These are phyloP conservation scores for Leucocoprinus sp. DNA, from an alignment of 768 basidiomycete species.

Conservation along the genomic window DNA sequence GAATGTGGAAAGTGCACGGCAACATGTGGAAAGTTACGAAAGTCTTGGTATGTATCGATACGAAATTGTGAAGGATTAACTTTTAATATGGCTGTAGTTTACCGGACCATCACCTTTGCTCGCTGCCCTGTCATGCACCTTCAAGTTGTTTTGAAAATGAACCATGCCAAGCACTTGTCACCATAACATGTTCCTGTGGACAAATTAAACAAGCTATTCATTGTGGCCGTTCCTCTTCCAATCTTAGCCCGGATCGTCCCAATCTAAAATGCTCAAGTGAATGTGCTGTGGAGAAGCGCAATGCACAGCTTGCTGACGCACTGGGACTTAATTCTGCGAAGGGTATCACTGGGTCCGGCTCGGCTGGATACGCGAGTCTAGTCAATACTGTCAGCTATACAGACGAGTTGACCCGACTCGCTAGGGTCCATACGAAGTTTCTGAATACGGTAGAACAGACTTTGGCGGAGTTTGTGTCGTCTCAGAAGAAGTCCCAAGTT, in stretches of 20 bases:
- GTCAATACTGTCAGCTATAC: constrained; percentile 40
- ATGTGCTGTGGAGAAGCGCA: constrained; percentile 79
- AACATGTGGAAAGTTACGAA: constrained; percentile 80
- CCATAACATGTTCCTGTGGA: constrained; percentile 75
- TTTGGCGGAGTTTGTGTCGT: constrained; percentile 70
- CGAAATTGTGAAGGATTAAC: not conserved
- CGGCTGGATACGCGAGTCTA: constrained; percentile 25
- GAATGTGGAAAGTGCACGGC: constrained; percentile 72
- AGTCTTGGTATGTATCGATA: constrained; percentile 53
- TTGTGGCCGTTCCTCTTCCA: constrained; percentile 55
- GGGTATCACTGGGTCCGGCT: not conserved
- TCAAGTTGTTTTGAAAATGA: constrained; percentile 72
- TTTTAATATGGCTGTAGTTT: constrained; percentile 31
- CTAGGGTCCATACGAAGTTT: constrained; percentile 57
- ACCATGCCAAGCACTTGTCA: constrained; percentile 63
- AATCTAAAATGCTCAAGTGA: constrained; percentile 69
- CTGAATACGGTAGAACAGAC: constrained; percentile 68
- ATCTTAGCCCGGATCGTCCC: constrained; percentile 30
- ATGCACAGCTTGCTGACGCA: constrained; percentile 83
- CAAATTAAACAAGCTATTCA: constrained; percentile 64
- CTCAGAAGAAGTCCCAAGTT: constrained; percentile 61
- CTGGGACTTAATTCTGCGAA: constrained; percentile 63
- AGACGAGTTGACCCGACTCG: constrained; percentile 57
- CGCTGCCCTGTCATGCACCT: constrained; percentile 80
- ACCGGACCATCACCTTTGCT: constrained; percentile 69